Evolutionary conservation across 352 stramenopile genomes (phyloP).

Genomic region (Thalassiosira hispida): DNA sequence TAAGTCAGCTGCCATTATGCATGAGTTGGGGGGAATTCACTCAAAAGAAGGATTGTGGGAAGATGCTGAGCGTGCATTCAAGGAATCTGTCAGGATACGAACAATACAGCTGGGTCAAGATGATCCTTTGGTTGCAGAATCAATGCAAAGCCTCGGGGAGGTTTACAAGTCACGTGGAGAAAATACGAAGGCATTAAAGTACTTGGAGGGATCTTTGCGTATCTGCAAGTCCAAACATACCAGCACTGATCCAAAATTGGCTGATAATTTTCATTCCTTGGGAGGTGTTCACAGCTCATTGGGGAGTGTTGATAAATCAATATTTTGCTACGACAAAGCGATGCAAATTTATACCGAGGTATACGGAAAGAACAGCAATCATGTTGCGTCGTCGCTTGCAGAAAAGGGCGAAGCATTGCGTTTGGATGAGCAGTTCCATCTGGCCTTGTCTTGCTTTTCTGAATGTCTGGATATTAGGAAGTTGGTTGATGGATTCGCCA

Average conservation of each 20-base stretch:
- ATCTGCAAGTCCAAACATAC: conserved; percentile 56
- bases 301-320: conserved; percentile 51
- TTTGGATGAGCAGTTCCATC: conserved; percentile 45
- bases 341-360: conserved; percentile 56
- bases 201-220: conserved; percentile 57
- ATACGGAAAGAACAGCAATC: conserved; percentile 46
- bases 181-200: conserved; percentile 56
- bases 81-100: conserved; percentile 65
- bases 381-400: conserved; percentile 55
- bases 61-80: conserved; percentile 64
- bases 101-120: conserved; percentile 63
- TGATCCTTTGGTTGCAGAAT: conserved; percentile 59
- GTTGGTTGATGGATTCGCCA: conserved; percentile 41
- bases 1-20: conserved; percentile 65
- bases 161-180: conserved; percentile 52
- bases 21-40: conserved; percentile 65
- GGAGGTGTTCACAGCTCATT: conserved; percentile 57
- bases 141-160: conserved; percentile 56
- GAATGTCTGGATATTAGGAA: conserved; percentile 60
- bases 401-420: conserved; percentile 52
- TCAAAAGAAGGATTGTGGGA: conserved; percentile 45
- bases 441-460: conserved; percentile 52
- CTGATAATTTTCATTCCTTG: conserved; percentile 62
- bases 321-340: conserved; percentile 63
- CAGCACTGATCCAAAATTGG: conserved; percentile 37